Evolutionary conservation across 2,329 filamentous ascomycete genomes (phyloP).

Genomic region (Epichloe hybrida): DNA sequence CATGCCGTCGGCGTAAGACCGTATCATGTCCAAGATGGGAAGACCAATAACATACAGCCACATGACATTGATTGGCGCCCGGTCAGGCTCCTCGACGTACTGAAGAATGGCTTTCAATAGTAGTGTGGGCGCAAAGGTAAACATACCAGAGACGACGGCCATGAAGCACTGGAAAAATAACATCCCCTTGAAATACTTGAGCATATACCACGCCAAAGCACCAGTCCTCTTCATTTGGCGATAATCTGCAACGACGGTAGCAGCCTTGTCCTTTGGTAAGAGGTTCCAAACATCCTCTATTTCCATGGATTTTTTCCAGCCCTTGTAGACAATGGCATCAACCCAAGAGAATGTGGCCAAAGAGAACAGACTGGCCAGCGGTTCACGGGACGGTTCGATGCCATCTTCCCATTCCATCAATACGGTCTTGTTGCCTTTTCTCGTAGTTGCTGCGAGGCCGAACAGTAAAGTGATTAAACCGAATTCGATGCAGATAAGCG

Average conservation of each 20-base stretch:
- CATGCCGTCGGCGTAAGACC: constrained; percentile 72
- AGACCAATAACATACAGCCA: constrained; percentile 94
- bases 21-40: constrained; percentile 67
- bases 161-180: constrained; percentile 67
- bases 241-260: constrained; percentile 65
- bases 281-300: constrained; percentile 87
- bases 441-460: constrained; percentile 62
- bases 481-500: constrained; percentile 62
- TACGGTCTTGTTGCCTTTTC: constrained; percentile 85
- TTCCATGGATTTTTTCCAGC: constrained; percentile 76
- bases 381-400: constrained; percentile 76
- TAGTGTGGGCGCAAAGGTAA: constrained; percentile 85
- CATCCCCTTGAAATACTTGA: constrained; percentile 69
- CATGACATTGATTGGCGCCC: constrained; percentile 69
- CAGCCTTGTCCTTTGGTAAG: constrained; percentile 75
- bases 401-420: constrained; percentile 79
- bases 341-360: constrained; percentile 83
- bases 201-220: constrained; percentile 63
- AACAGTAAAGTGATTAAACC: constrained; percentile 60
- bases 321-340: constrained; percentile 75
- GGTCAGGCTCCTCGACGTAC: constrained; percentile 74
- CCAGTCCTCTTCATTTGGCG: constrained; percentile 74
- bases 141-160: constrained; percentile 65
- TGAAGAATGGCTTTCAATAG: constrained; percentile 83
- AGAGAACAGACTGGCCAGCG: constrained; percentile 77